Evolutionary conservation across 441 rosid genomes (phyloP).

Genomic region (Erysimum pusillum): DNA sequence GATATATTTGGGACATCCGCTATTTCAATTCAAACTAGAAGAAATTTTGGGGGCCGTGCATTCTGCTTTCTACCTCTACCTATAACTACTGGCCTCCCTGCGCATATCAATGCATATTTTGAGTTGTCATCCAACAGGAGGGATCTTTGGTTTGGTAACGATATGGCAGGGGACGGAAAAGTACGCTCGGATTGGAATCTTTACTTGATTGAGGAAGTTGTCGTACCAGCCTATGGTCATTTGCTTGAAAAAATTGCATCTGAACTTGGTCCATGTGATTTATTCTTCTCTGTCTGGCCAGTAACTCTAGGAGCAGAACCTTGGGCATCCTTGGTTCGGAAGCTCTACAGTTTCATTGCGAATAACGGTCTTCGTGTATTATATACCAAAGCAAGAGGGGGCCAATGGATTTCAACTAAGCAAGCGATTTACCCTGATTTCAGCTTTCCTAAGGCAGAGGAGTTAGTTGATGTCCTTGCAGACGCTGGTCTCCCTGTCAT

Average conservation of each 20-base stretch:
- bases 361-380: conserved; percentile 80
- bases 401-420: conserved; percentile 93
- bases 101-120: conserved; percentile 95
- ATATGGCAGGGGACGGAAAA: conserved; percentile 99
- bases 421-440: conserved; percentile 97
- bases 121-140: conserved; percentile 97
- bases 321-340: conserved; percentile 91
- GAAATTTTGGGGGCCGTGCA: conserved; percentile 91
- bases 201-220: conserved; percentile 85
- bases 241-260: conserved; percentile 92
- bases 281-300: conserved; percentile 94
- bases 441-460: conserved; percentile 69
- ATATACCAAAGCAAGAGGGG: conserved; percentile 93
- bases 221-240: conserved; percentile 92
- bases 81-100: conserved; percentile 91
- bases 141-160: conserved; percentile 99
- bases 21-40: conserved; percentile 56
- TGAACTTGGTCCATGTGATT: conserved; percentile 87
- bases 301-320: conserved; percentile 78
- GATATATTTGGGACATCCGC: conserved; percentile 68
- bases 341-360: conserved; percentile 77
- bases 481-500: conserved; percentile 91
- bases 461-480: conserved; percentile 82
- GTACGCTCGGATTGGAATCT: conserved; percentile 97
- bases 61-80: conserved; percentile 98